Base-by-base conservation (phyloP, 2,329 filamentous ascomycete genomes). In the Fusarium odoratissimum region DNA sequence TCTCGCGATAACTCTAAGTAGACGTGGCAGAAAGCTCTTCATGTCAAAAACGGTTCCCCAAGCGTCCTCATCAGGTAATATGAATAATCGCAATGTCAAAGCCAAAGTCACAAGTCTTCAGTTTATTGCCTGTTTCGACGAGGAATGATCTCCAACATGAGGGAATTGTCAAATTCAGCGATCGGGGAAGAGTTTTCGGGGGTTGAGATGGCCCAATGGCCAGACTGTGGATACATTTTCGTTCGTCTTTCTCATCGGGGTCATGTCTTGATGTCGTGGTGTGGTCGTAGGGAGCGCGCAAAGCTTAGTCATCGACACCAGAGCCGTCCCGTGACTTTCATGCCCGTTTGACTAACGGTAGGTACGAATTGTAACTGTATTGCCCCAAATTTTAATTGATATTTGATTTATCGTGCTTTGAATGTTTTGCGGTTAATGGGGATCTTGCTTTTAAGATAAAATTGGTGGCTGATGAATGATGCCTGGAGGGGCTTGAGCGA, bases 171-270 rank as follows among this genome's bases (percentile, higher is more conserved):
- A 17, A 59, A 42, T 72, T 40, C 42, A 72, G 67, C 41, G 63
- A 44, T 38, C 59, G 49, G 44, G 63, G 63, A 67, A 72, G 56
- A 62, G 69, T 66, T 72, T 73, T 72, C 57, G 57, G 64, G 59
- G 45, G 68, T 65, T 66, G 61, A 69, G 65, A 75, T 63, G 66
- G 65, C 60, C 67, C 74, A 77, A 77, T 77, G 74, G 75, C 66
- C 60, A 72, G 67, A 68, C 67, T 76, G 75, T 77, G 75, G 75
- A 75, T 77, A 77, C 74, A 30, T 67, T 71, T 57, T 64, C 37
- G 46, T 58, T 74, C 33, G 64, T 66, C 68, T 69, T 76, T 72
- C 71, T 71, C 63, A 60, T 71, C 60, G 58, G 67, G 66, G 70
- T 76, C 62, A 71, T 72, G 62, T 76, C 71, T 73, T 65, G 74